Evolutionary conservation across 192 early-diverging fungal genomes (phyloP), one percentile per base, ranked within the genome.

Genomic region (Coemansia sp.): DNA sequence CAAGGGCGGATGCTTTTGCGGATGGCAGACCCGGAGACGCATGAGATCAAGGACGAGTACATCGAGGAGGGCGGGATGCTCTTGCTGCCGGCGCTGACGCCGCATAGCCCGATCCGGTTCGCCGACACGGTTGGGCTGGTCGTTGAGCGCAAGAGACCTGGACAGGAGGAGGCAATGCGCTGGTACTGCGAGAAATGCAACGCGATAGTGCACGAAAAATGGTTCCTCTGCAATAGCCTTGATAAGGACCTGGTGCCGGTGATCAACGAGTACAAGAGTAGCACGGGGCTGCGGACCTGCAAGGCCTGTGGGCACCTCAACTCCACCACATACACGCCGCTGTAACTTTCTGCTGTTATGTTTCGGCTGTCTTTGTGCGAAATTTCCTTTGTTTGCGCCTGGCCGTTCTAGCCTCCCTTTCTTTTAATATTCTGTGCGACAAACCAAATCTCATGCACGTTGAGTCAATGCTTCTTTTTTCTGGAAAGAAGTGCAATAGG

Each of bases 31-130:
- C 67, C 77, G 4, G 85, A 87, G 28, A 79, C 76, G n/a, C 58
- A 74, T 53, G 66, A 85, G 55, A 90, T 88, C 62, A 88, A 86
- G 49, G 93, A 97, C 82, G 86, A 96, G 59, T 78, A 83, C 48
- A 92, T 99, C 77, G 81, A 85, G 48, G 95, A 99, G 75, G 95
- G 95, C 21, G 94, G 94, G 29, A 97, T 99, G 97, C 91, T 97
- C 66, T 76, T 99, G 61, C 69, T 99, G 71, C 95, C 97, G 45
- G 94, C 85, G 25, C 90, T 90, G 73, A 87, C 87, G n/a, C 97
- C 97, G 4, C 97, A 99, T 69, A 95, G 94, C 72, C 97, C 97
- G 16, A 89, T 93, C 51, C 85, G 97, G 29, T 97, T 92, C 71
- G 91, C 85, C n/a, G 75, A 99, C 61, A 97, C 97, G 0, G 83